Base-by-base conservation (phyloP, 2,329 filamentous ascomycete species). In the Stemphylium beticola region DNA sequence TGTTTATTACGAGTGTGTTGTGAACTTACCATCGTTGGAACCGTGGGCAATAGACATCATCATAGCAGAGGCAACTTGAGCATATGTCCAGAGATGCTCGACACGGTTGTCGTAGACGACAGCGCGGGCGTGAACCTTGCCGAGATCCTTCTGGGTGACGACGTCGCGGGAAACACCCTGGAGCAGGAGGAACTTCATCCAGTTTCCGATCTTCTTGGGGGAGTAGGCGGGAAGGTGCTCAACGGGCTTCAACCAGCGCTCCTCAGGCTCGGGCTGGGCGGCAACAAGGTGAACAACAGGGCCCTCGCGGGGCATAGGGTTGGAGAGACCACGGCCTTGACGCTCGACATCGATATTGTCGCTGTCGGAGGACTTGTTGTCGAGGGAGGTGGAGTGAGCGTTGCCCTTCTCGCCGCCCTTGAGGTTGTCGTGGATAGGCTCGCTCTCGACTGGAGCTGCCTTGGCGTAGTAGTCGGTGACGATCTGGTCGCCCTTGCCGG, bases 21-120 rank as follows among this genome's bases (percentile, higher is more conserved):
- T 2, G 8, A 14, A 29, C 52, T 40, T 37, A 54, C 52, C 52
- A 60, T 89, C 87, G 71, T 89, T 89, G 61, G 85, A 85, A 22
- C 87, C 87, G 74, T 89, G 88, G 1, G 87, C 87, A 67, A 91
- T 90, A 1, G 87, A 89, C 29, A 87, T 87, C 54, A 87, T 90
- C 78, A 86, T 88, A 54, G 88, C 88, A 34, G 87, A 72, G 41
- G 76, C 58, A 44, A 74, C 68, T 50, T 74, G 72, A 38, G 69
- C 67, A 47, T 73, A 82, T 0, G 79, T 79, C 74, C 76, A 81
- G 47, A 79, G 69, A 66, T 82, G 78, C 65, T 82, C 80, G 17
- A 80, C 78, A 1, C 75, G 71, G 55, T 77, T 77, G 61, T 81
- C 79, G 60, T 81, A 81, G 7, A 69, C 67, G 29, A 75, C 66